A percentile compares a stretch with the other conserved stretches of the same genome.
These are phyloP conservation scores for Skeletonema menzelii DNA, from an alignment of 108 stramenopile genomes.

Conservation along the genomic window DNA sequence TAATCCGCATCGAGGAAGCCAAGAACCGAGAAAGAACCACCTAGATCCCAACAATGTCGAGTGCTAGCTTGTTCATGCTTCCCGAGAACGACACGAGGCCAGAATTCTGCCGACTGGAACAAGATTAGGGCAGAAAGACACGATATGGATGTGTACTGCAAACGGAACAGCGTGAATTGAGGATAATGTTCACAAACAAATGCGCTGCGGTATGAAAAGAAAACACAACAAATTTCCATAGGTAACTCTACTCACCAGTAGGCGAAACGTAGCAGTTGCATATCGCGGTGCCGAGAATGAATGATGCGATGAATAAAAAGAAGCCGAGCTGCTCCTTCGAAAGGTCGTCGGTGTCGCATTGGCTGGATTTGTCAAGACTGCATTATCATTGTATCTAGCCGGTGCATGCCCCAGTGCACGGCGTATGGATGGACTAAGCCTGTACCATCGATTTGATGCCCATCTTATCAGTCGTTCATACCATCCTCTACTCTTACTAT, in stretches of 20 bases:
- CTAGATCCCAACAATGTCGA: constrained; percentile 76
- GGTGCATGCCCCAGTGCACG: constrained; percentile 48
- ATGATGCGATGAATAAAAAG: constrained; percentile 18
- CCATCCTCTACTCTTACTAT: constrained; percentile 10
- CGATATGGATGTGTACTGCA: constrained; percentile 43
- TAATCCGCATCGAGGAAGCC: constrained; percentile 62
- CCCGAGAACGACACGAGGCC: constrained; percentile 70
- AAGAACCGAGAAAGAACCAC: constrained; percentile 51
- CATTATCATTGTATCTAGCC: constrained; percentile 21
- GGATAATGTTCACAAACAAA: not conserved
- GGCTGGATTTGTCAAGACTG: constrained; percentile 2
- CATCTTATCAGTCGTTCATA: constrained; percentile 21
- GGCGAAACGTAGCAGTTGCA: constrained; percentile 82
- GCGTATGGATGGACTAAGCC: constrained; percentile 35
- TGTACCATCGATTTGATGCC: constrained; percentile 31
- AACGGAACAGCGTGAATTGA: not conserved
- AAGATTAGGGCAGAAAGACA: constrained; percentile 52
- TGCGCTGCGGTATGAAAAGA: not conserved
- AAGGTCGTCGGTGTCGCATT: constrained; percentile 6
- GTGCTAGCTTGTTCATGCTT: constrained; percentile 57
- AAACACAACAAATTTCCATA: not conserved
- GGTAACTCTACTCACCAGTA: constrained; percentile 38
- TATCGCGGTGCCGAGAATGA: constrained; percentile 75
- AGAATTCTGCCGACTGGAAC: constrained; percentile 69
- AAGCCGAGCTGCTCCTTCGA: constrained; percentile 14